phyloP scores from a whole-genome alignment of 805 yeast species.

The Danielozyma ontarioensis region DNA sequence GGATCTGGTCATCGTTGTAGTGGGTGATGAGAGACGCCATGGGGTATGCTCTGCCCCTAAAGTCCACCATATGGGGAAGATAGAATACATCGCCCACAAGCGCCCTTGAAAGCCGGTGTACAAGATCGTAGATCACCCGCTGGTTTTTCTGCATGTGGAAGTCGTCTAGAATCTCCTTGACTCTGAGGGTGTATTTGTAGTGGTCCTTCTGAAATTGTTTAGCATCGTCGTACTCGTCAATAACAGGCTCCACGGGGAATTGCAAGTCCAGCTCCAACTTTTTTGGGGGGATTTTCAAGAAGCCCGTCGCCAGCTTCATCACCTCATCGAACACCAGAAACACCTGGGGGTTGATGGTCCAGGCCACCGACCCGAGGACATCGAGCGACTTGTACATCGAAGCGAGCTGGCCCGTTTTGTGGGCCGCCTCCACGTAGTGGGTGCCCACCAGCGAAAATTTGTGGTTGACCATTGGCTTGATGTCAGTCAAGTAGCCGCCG shows the following conservation, averaged over 20 bases:
- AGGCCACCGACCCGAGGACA: conserved; percentile 22
- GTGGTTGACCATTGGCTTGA: conserved; percentile 19
- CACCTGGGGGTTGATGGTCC: conserved; percentile 32
- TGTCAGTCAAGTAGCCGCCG: conserved; percentile 31
- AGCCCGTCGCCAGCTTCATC: conserved; percentile 14
- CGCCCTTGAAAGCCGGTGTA: conserved; percentile 18
- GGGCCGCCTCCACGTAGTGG: conserved; percentile 20
- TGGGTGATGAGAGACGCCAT: conserved; percentile 29
- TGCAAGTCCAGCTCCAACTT: too few species aligned
- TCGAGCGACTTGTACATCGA: conserved; percentile 24
- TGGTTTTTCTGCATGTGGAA: conserved; percentile 9
- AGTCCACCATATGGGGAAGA: conserved; percentile 35
- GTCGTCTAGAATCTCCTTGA: conserved; percentile 2
- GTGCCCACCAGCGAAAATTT: conserved; percentile 10
- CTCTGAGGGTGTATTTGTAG: conserved; percentile 1
- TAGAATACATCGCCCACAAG: conserved; percentile 31
- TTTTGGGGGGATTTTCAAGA: conserved; percentile 22
- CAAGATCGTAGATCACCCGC: conserved; percentile 15
- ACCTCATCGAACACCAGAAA: conserved; percentile 15
- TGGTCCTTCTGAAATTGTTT: neutral
- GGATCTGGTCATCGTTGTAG: conserved; percentile 29
- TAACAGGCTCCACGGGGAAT: too few species aligned
- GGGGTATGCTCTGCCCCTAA: conserved; percentile 39
- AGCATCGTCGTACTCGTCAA: conserved; percentile 1
- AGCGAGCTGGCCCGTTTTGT: conserved; percentile 26